Conservation (phyloP, 768 basidiomycete genomes). For the Ramaria sp. region DNA sequence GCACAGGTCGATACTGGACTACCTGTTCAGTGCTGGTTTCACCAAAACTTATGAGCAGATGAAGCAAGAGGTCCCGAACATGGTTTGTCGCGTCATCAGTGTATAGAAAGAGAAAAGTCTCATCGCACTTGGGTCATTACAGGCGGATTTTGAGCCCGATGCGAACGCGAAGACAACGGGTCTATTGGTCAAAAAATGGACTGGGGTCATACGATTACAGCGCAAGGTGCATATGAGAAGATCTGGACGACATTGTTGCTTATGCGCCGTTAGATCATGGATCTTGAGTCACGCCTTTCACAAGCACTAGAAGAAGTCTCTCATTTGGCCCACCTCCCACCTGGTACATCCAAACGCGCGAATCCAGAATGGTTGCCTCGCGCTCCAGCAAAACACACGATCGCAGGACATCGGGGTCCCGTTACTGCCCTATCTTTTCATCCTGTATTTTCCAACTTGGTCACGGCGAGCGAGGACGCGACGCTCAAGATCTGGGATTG, state of each 20-base stretch:
- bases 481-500: conserved; percentile 94
- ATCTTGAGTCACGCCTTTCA: conserved; percentile 69
- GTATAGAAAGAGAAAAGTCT: not conserved
- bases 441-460: conserved; percentile 72
- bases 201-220: conserved; percentile 88
- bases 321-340: conserved; percentile 27
- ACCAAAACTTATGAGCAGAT: conserved; percentile 49
- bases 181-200: conserved; percentile 96
- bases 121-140: conserved; percentile 11
- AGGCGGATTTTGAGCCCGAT: conserved; percentile 63
- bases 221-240: conserved; percentile 56
- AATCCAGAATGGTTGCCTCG: conserved; percentile 76
- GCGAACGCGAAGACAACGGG: conserved; percentile 80
- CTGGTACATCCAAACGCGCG: conserved; percentile 21
- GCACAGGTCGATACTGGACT: conserved; percentile 75
- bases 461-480: conserved; percentile 80
- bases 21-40: conserved; percentile 34
- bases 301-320: conserved; percentile 70
- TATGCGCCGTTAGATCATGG: conserved; percentile 66
- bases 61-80: conserved; percentile 13
- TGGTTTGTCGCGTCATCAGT: conserved; percentile 16
- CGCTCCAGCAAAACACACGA: conserved; percentile 65
- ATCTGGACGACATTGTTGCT: not conserved
- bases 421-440: conserved; percentile 80
- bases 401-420: conserved; percentile 68